Percentiles rank a stretch among this genome's conserved stretches.
These are phyloP conservation scores for Coleophoma crateriformis DNA, from an alignment of 2,329 filamentous ascomycete genomes.

Conservation along the genomic window DNA sequence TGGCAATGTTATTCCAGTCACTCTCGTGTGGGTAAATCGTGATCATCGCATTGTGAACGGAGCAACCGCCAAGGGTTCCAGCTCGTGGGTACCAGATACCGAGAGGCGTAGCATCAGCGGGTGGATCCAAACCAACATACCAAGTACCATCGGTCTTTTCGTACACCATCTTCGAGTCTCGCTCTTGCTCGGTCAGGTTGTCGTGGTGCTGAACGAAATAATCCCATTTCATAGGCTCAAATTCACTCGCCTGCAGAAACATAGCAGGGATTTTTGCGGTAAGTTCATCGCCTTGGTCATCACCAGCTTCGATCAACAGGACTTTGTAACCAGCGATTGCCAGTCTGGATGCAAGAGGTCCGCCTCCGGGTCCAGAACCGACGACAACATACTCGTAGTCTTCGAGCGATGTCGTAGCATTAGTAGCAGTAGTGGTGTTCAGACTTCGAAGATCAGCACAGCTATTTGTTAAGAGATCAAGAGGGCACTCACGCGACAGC, in stretches of 20 bases:
- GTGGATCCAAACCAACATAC: slow-evolving; percentile 19
- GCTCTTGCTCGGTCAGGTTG: slow-evolving; percentile 6
- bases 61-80: slow-evolving; percentile 24
- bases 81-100: slow-evolving; percentile 24
- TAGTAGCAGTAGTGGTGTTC: neutral
- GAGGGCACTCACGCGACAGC: neutral
- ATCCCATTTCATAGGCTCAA: slow-evolving; percentile 43
- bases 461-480: no score
- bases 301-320: slow-evolving; percentile 48
- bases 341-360: slow-evolving; percentile 41
- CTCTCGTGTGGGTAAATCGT: slow-evolving; percentile 12
- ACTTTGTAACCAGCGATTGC: slow-evolving; percentile 45
- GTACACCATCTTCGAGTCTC: slow-evolving; percentile 27
- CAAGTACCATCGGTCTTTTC: slow-evolving; percentile 20
- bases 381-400: slow-evolving; percentile 48
- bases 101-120: slow-evolving; percentile 15
- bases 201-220: slow-evolving; percentile 26
- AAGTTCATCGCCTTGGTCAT: slow-evolving; percentile 38
- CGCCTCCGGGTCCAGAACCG: slow-evolving; percentile 45
- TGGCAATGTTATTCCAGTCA: slow-evolving; percentile 17
- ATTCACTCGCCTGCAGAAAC: slow-evolving; percentile 38
- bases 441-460: neutral
- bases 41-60: slow-evolving; percentile 16
- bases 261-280: slow-evolving; percentile 42
- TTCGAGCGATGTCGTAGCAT: neutral